phyloP scores from a whole-genome alignment of 345 rosid genomes.

The Cardamine occulta region DNA sequence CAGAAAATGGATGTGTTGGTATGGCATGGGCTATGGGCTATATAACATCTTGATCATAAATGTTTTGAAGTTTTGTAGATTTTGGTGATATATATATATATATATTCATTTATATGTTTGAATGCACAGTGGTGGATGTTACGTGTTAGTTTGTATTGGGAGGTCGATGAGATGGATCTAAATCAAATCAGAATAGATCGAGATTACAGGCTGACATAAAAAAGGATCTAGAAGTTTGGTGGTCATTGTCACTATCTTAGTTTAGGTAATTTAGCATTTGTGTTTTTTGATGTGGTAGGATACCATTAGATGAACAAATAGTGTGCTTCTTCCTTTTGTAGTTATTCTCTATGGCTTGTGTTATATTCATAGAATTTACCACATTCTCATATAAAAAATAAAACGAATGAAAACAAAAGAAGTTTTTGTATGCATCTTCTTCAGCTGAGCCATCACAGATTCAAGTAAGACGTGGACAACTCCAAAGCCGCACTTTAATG shows the following conservation, averaged over 20 bases:
- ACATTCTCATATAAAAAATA: background rate
- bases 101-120: background rate
- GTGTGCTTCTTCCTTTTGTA: background rate
- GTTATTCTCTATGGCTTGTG: background rate
- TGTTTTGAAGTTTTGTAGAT: background rate
- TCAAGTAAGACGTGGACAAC: slow-evolving; percentile 42
- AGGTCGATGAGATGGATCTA: too few relatives aligned
- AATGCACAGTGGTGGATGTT: background rate
- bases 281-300: background rate
- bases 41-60: background rate
- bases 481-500: slow-evolving; percentile 44
- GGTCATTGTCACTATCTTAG: too few relatives aligned
- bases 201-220: too few relatives aligned
- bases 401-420: background rate
- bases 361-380: background rate
- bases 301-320: background rate
- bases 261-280: background rate
- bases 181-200: too few relatives aligned
- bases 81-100: background rate
- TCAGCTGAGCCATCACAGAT: slow-evolving; percentile 22
- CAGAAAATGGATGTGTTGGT: background rate
- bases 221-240: too few relatives aligned
- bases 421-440: slow-evolving; percentile 30
- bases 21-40: background rate
- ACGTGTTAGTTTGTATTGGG: background rate